A percentile compares a stretch with the other conserved stretches of the same genome.
These are phyloP conservation scores for Auriscalpium microsporum DNA, from an alignment of 768 basidiomycete genomes.

Conservation along the genomic window DNA sequence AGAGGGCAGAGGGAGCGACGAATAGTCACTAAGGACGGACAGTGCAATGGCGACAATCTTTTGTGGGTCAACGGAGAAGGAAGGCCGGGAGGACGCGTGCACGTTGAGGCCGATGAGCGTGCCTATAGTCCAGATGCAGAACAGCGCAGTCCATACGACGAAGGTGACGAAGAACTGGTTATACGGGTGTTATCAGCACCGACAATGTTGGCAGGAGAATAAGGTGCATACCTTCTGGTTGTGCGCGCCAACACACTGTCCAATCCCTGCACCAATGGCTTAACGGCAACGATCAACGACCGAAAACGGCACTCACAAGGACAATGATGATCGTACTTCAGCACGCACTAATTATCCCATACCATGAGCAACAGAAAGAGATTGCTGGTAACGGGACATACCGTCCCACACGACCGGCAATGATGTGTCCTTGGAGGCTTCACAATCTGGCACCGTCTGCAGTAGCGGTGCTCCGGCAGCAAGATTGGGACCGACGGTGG, in stretches of 20 bases:
- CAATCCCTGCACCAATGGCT: constrained; percentile 54
- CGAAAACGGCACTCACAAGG: constrained; percentile 48
- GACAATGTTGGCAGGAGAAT: not conserved
- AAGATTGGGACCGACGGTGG: constrained; percentile 41
- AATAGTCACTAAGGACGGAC: constrained; percentile 36
- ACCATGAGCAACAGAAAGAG: not conserved
- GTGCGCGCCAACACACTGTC: constrained; percentile 86
- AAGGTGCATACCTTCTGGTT: constrained; percentile 67
- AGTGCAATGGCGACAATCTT: constrained; percentile 64
- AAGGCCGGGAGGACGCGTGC: constrained; percentile 18
- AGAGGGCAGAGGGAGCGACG: not conserved
- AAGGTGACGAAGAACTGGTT: constrained; percentile 80
- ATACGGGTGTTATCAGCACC: not conserved
- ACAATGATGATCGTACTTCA: constrained; percentile 86
- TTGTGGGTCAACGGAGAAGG: constrained; percentile 47
- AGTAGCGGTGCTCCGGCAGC: constrained; percentile 60
- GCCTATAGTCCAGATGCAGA: constrained; percentile 53
- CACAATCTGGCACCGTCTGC: constrained; percentile 48
- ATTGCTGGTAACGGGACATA: constrained; percentile 28
- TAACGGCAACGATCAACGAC: not conserved
- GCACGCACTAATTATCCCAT: constrained; percentile 47
- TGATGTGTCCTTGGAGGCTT: constrained; percentile 77
- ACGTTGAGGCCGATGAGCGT: constrained; percentile 51
- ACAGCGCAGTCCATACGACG: constrained; percentile 50
- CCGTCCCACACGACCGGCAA: constrained; percentile 76